Evolutionary conservation across 306 rosid species (phyloP), one percentile per base, ranked within the genome.

Genomic region (Prunus campanulata): DNA sequence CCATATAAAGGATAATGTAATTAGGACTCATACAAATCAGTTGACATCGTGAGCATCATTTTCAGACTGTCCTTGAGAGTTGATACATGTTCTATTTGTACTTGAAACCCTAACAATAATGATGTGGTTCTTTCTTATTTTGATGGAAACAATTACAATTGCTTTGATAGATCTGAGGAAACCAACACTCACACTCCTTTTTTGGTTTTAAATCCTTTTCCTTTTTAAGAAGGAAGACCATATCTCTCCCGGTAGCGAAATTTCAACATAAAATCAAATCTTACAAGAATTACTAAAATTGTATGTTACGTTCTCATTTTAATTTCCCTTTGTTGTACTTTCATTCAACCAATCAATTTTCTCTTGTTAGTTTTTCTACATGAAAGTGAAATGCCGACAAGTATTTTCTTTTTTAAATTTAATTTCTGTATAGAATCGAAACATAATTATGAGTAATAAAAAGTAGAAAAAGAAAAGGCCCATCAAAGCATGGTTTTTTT

Each of bases 391-490:
- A 32, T 32, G 1, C 39, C 1, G 7, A 32, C 32, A 0, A 35
- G 6, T 35, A 35, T 35, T 35, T 5, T 35, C 0, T 35, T 5
- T 32, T 35, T 5, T 35, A 0, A 35, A 35, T 35, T 35, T 39
- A 39, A 39, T 47, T 51, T 74, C 25, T 47, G 4, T 30, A n/a
- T 15, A 13, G 74, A 79, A 72, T 65, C 67, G 32, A 81, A 76
- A 75, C 84, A 76, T 55, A 75, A 80, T 80, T 42, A 80, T 70
- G 80, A 70, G 77, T 25, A 50, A 68, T 60, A 55, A 42, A 63
- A 56, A 80, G 71, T 39, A 32, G 52, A 76, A 65, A 81, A 63
- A 51, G 42, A 52, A 65, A 27, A 75, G 66, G 69, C 20, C 0
- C 20, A 30, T 35, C 11, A 74, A 69, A 68, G 83, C 80, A 24